These are phyloP conservation scores for Sugiyamaella sp. DNA, from an alignment of 1,139 yeast species.

Conservation along the genomic window DNA sequence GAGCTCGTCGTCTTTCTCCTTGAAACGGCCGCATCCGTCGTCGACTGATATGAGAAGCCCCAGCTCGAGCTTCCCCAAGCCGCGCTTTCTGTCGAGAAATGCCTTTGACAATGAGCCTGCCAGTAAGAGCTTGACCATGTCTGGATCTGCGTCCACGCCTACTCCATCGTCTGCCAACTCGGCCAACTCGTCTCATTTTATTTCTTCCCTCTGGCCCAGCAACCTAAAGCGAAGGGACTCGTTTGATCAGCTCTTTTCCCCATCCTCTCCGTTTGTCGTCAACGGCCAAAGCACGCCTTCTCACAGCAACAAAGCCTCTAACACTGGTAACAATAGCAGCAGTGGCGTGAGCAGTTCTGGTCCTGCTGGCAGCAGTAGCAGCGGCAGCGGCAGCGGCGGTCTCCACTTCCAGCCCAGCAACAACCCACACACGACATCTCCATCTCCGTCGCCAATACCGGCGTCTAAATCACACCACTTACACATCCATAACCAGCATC, in stretches of 20 bases:
- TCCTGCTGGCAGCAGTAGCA: slow-evolving; percentile 16
- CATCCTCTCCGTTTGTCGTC: slow-evolving; percentile 15
- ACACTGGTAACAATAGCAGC: neutral
- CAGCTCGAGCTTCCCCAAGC: slow-evolving; percentile 16
- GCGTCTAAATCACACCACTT: slow-evolving; percentile 18
- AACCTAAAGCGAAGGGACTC: slow-evolving; percentile 25
- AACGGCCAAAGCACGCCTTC: slow-evolving; percentile 23
- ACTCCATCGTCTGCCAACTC: neutral
- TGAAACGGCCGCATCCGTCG: slow-evolving; percentile 24
- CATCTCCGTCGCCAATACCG: slow-evolving; percentile 27
- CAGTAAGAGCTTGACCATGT: neutral
- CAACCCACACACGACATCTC: slow-evolving; percentile 25
- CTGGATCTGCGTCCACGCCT: slow-evolving; percentile 24
- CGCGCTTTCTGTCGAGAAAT: slow-evolving; percentile 27
- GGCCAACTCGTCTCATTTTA: neutral
- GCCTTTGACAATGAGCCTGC: slow-evolving; percentile 27
- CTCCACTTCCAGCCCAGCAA: slow-evolving; percentile 8
- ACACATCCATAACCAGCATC: slow-evolving; percentile 11
- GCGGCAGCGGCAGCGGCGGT: slow-evolving; percentile 22
- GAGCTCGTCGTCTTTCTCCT: slow-evolving; percentile 15
- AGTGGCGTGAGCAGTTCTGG: neutral
- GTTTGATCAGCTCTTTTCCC: slow-evolving; percentile 25
- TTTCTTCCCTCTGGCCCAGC: slow-evolving; percentile 21
- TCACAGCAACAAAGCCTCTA: neutral
- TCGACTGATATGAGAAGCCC: slow-evolving; percentile 14